phyloP scores from a whole-genome alignment of 2,329 filamentous ascomycete species.

The Drechmeria coniospora region DNA sequence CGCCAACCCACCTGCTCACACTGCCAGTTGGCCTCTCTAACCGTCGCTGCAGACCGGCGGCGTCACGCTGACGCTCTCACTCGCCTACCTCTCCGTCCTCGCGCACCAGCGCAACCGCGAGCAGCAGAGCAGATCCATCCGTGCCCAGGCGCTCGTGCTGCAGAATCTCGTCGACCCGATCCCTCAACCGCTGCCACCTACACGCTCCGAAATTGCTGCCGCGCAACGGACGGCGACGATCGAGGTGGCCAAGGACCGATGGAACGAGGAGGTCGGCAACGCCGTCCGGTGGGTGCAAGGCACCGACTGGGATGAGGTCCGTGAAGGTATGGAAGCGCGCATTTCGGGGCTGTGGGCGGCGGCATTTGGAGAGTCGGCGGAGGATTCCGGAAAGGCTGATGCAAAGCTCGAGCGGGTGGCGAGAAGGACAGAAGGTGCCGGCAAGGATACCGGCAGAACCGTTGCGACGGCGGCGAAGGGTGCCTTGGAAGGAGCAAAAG shows the following conservation, averaged over 20 bases:
- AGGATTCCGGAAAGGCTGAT: slow-evolving; percentile 13
- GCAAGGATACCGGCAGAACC: slow-evolving; percentile 8
- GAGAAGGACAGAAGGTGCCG: slow-evolving; percentile 15
- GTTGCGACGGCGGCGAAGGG: slow-evolving; percentile 20
- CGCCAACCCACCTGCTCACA: slow-evolving; percentile 14
- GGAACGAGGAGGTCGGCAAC: slow-evolving; percentile 59
- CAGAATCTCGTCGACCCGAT: slow-evolving; percentile 34
- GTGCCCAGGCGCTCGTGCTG: slow-evolving; percentile 39
- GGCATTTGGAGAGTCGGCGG: slow-evolving; percentile 17
- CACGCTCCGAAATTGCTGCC: slow-evolving; percentile 33
- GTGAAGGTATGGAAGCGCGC: slow-evolving; percentile 39
- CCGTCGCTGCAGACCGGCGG: slow-evolving; percentile 46
- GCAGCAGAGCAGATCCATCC: slow-evolving; percentile 38
- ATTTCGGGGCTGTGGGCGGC: slow-evolving; percentile 28
- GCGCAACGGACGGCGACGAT: slow-evolving; percentile 39
- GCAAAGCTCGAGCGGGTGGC: slow-evolving; percentile 17
- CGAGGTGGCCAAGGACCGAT: slow-evolving; percentile 58
- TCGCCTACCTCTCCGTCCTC: slow-evolving; percentile 57
- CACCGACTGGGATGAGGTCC: slow-evolving; percentile 48
- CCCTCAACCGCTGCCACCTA: slow-evolving; percentile 30
- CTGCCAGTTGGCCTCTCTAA: slow-evolving; percentile 2
- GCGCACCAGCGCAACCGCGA: slow-evolving; percentile 55
- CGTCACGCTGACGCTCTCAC: slow-evolving; percentile 56
- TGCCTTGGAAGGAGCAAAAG: slow-evolving; percentile 16
- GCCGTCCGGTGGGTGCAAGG: slow-evolving; percentile 51